Base-by-base conservation (phyloP, 352 stramenopile genomes). In the Pythium chondricola region DNA sequence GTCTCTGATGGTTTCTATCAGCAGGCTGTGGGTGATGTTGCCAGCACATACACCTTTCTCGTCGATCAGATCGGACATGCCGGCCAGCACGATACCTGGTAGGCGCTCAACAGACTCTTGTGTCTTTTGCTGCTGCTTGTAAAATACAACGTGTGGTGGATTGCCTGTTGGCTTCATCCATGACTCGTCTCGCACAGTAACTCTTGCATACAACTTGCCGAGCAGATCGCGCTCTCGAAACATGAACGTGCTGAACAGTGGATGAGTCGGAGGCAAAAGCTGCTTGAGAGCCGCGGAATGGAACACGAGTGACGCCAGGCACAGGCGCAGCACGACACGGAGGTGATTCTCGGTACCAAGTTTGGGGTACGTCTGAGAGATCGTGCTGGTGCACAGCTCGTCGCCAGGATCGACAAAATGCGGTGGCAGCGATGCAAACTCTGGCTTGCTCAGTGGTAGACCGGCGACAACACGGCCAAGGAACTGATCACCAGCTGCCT, bases 401-500 rank as follows among this genome's bases (percentile, higher is more conserved):
- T n/a, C n/a, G n/a, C n/a, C n/a, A n/a, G n/a, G n/a, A n/a, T n/a
- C 27, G 26, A 14, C 17, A 21, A 48, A 48, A 24, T 38, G 42
- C 2, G 42, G 42, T n/a, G 42, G 42, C 3, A 48, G 18, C 4
- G 21, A 9, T 6, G 42, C 27, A 14, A 48, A 48, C 1, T 26
- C 9, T 26, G 5, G 14, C n/a, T 21, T 48, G 27, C 27, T 48
- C 13, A 48, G 5, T 4, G 26, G 16, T 29, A 48, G 13, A n/a
- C 42, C 25, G 6, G 42, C 42, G 8, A 48, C 42, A 17, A 48
- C 42, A 14, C 42, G 42, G 3, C 27, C 42, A 14, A 48, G 42
- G 21, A 20, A 48, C 42, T 48, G 42, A 18, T 39, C 42, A 8
- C 42, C 42, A 14, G 26, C 42, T 13, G 11, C 26, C 17, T 48